phyloP scores from a whole-genome alignment of 2,329 filamentous ascomycete species.

The Aspergillus latus region DNA sequence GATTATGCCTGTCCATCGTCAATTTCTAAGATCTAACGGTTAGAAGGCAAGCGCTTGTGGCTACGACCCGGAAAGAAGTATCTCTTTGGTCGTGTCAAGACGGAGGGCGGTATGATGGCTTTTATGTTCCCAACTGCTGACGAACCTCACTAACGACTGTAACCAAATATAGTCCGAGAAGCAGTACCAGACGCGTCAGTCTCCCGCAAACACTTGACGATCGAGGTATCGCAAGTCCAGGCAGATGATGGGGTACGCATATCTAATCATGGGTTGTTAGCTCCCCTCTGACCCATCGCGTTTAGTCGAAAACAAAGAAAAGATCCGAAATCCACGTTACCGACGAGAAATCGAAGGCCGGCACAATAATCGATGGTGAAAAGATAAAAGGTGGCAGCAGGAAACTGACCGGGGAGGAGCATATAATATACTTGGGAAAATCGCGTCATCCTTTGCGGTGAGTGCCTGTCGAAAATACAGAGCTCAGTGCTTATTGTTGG shows the following conservation, averaged over 20 bases:
- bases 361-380: constrained; percentile 73
- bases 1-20: constrained; percentile 47
- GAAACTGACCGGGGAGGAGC: constrained; percentile 57
- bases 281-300: constrained; percentile 14
- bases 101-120: constrained; percentile 55
- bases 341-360: constrained; percentile 80
- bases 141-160: background rate
- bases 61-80: constrained; percentile 81
- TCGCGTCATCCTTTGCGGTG: constrained; percentile 58
- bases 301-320: constrained; percentile 60
- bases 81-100: constrained; percentile 75
- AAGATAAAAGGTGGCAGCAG: constrained; percentile 64
- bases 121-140: background rate
- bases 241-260: constrained; percentile 65
- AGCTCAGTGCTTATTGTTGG: background rate
- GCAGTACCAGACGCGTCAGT: constrained; percentile 78
- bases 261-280: background rate
- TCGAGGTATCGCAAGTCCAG: constrained; percentile 66
- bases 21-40: constrained; percentile 12
- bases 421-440: constrained; percentile 70
- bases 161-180: constrained; percentile 57
- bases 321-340: constrained; percentile 71
- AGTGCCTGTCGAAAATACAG: background rate
- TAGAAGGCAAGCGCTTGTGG: constrained; percentile 71
- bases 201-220: constrained; percentile 82